phyloP scores from a whole-genome alignment of 192 early-diverging fungal species.

The Rhizoclosmatium globosum region DNA sequence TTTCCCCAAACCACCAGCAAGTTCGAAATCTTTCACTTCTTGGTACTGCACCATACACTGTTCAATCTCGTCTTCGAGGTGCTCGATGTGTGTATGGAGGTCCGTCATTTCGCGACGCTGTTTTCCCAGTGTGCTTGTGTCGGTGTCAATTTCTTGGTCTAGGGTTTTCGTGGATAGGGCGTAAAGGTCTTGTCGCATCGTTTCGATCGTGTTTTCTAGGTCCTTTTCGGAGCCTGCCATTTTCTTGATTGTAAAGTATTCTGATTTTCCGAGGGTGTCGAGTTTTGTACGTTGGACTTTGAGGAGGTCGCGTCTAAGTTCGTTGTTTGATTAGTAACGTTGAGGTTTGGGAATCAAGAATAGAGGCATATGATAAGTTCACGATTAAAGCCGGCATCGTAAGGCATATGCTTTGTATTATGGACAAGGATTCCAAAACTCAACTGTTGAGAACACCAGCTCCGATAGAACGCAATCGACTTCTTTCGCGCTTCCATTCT shows the following conservation, averaged over 20 bases:
- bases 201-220: slow-evolving; percentile 1
- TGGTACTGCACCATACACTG: background rate
- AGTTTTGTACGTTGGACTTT: slow-evolving; percentile 20
- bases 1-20: background rate
- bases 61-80: slow-evolving; percentile 25
- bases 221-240: slow-evolving; percentile 29
- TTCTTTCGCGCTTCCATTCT: slow-evolving; percentile 26
- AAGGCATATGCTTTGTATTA: no score
- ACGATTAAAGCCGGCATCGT: no score
- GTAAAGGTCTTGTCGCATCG: background rate
- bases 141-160: background rate
- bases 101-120: slow-evolving; percentile 14
- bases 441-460: slow-evolving; percentile 29
- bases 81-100: background rate
- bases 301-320: slow-evolving; percentile 25
- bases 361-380: background rate
- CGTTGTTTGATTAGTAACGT: background rate
- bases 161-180: background rate
- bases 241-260: slow-evolving; percentile 27
- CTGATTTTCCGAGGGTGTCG: slow-evolving; percentile 20
- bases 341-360: background rate
- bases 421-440: background rate
- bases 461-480: slow-evolving; percentile 30
- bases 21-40: slow-evolving; percentile 25
- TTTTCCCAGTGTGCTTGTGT: background rate